Evolutionary conservation across 2,329 filamentous ascomycete genomes (phyloP).

Genomic region (Alternaria dauci): DNA sequence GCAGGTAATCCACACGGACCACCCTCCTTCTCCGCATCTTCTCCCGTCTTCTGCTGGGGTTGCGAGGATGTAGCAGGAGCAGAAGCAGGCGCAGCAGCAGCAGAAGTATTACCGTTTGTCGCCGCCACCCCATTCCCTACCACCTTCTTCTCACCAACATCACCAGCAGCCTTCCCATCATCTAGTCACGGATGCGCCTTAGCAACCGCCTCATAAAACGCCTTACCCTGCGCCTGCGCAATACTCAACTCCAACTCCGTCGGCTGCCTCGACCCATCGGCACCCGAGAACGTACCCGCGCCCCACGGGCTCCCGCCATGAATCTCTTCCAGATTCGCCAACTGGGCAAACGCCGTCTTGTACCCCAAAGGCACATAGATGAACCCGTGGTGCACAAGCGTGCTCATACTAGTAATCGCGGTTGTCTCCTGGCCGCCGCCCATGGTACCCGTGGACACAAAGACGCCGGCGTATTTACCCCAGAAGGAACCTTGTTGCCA

Average conservation of each 20-base stretch:
- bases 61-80: constrained; percentile 25
- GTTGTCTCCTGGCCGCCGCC: constrained; percentile 96
- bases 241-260: constrained; percentile 76
- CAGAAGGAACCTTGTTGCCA: constrained; percentile 80
- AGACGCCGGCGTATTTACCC: constrained; percentile 91
- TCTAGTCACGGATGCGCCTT: constrained; percentile 83
- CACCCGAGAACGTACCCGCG: constrained; percentile 84
- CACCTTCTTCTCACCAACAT: constrained; percentile 11
- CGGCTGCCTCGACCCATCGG: constrained; percentile 86
- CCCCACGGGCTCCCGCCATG: constrained; percentile 93
- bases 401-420: constrained; percentile 80
- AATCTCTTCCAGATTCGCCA: constrained; percentile 74
- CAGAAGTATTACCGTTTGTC: constrained; percentile 7
- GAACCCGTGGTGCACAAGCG: constrained; percentile 90
- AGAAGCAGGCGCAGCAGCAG: constrained; percentile 37
- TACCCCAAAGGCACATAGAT: constrained; percentile 97
- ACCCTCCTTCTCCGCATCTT: constrained; percentile 64
- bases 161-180: constrained; percentile 53
- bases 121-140: constrained; percentile 23
- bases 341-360: constrained; percentile 72
- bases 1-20: constrained; percentile 80
- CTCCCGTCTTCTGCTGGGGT: constrained; percentile 43
- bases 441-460: constrained; percentile 81
- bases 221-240: constrained; percentile 82
- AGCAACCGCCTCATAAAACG: constrained; percentile 79